Base-by-base conservation (phyloP, 768 basidiomycete species). In the Coprinopsis sp. region DNA sequence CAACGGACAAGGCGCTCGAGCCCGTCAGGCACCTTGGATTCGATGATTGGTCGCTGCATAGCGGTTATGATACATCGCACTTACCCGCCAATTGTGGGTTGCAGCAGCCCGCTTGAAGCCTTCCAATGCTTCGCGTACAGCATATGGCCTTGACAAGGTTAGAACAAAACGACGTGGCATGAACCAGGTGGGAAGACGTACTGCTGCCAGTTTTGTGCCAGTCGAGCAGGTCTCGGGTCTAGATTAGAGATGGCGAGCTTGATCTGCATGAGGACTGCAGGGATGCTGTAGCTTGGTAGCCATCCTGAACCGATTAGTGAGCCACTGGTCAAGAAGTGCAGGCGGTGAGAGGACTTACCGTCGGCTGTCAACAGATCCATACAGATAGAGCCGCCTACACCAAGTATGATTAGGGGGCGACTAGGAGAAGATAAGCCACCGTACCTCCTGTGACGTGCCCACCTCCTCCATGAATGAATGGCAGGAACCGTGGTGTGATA, bases 291-390 rank as follows among this genome's bases (percentile, higher is more conserved):
- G 51, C 78, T 81, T 1, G 82, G 83, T 31, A 85, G 74, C 79
- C 84, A 84, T 14, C 81, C 78, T 78, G 34, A 6, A 45, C 27
- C 16, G 21, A 24, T 12, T 16, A 4, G 34, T 31, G 1, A 33
- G 22, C 16, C 24, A 39, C 29, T 23, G 18, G 14, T 18, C 21
- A 16, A 14, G 11, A 7, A 25, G 34, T 13, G 11, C 29, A 8
- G 28, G 19, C 4, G 12, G 8, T 12, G 33, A 22, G 48, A n/a
- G 4, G 19, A 34, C 72, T 53, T 44, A 78, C 81, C 82, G 49
- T 82, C 78, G 0, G 79, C 69, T 1, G 81, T 83, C 40, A 85
- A 63, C 6, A 84, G 65, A 58, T 86, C 84, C 82, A 87, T 84
- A 54, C 84, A 87, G 39, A 87, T 84, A 3, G 81, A 83, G 2